A percentile compares a stretch with the other conserved stretches of the same genome.
Conservation (phyloP, 1,284 basidiomycete species). For the Macrocystidia cucumis region DNA sequence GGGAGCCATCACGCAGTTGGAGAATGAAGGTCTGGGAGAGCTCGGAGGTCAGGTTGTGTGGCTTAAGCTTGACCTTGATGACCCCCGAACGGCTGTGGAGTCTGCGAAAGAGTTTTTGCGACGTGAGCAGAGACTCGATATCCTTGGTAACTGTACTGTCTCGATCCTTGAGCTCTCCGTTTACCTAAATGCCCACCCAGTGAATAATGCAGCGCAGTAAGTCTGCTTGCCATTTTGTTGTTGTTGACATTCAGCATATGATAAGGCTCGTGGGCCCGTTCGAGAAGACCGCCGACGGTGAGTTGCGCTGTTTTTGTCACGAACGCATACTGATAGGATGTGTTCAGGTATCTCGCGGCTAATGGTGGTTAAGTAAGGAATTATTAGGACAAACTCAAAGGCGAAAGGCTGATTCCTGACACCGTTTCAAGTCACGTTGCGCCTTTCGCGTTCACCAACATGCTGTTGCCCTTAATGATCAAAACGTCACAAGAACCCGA, state of each 20-base stretch:
- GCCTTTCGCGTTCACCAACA: conserved; percentile 35
- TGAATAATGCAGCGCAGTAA: conserved; percentile 47
- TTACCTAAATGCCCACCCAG: conserved; percentile 17
- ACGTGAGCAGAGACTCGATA: conserved; percentile 40
- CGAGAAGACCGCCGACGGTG: conserved; percentile 22
- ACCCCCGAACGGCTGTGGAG: conserved; percentile 30
- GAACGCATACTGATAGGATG: not conserved
- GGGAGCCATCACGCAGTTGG: conserved; percentile 30
- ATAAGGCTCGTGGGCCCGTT: conserved; percentile 16
- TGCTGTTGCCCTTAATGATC: conserved; percentile 39
- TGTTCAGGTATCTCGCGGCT: conserved; percentile 26
- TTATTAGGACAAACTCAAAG: not conserved
- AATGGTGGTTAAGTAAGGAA: conserved; percentile 35
- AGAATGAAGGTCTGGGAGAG: conserved; percentile 28
- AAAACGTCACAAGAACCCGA: conserved; percentile 33
- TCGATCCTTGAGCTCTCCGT: not conserved
- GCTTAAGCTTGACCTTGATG: conserved; percentile 38
- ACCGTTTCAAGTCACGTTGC: conserved; percentile 31
- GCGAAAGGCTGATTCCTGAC: not conserved
- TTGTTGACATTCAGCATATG: not conserved
- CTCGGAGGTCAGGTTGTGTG: conserved; percentile 29
- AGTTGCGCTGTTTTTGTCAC: conserved; percentile 7
- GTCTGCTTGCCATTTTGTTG: conserved; percentile 11
- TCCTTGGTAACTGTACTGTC: conserved; percentile 33
- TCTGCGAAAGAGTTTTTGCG: conserved; percentile 37